These are phyloP conservation scores for Phialophora expanda DNA, from an alignment of 2,329 filamentous ascomycete genomes.

Conservation along the genomic window DNA sequence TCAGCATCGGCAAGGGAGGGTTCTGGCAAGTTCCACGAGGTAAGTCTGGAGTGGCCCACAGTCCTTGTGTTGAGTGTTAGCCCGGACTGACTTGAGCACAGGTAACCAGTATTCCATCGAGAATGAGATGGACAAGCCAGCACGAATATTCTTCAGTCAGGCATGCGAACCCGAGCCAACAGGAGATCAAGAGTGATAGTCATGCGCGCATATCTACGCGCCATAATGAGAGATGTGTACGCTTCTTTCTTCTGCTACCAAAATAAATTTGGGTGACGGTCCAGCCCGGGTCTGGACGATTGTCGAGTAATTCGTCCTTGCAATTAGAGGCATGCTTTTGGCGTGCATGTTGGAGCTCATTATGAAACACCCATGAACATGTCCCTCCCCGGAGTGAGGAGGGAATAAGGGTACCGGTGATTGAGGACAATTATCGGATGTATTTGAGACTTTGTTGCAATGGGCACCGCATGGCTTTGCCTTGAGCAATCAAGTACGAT, in stretches of 20 bases:
- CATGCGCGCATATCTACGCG: neutral
- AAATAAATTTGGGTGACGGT: neutral
- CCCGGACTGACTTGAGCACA: conserved; percentile 47
- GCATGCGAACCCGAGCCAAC: conserved; percentile 62
- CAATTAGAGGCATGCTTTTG: neutral
- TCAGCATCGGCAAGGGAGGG: conserved; percentile 84
- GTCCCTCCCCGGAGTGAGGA: neutral
- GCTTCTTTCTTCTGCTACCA: neutral
- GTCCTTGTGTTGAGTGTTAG: neutral
- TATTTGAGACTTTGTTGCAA: neutral
- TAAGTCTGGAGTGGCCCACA: conserved; percentile 54
- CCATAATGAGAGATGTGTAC: neutral
- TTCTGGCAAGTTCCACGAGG: conserved; percentile 95
- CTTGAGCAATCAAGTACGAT: neutral
- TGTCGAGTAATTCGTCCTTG: neutral
- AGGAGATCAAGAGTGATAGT: neutral
- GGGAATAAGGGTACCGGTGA: neutral
- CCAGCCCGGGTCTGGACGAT: neutral
- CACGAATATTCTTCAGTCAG: conserved; percentile 90
- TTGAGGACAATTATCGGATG: neutral
- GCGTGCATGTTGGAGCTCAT: neutral
- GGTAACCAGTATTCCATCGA: conserved; percentile 92
- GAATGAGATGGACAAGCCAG: conserved; percentile 69
- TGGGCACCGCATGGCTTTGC: neutral
- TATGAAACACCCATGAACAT: neutral